These are phyloP conservation scores for Phytophthora brassicae DNA, from an alignment of 352 stramenopile species.

Conservation along the genomic window DNA sequence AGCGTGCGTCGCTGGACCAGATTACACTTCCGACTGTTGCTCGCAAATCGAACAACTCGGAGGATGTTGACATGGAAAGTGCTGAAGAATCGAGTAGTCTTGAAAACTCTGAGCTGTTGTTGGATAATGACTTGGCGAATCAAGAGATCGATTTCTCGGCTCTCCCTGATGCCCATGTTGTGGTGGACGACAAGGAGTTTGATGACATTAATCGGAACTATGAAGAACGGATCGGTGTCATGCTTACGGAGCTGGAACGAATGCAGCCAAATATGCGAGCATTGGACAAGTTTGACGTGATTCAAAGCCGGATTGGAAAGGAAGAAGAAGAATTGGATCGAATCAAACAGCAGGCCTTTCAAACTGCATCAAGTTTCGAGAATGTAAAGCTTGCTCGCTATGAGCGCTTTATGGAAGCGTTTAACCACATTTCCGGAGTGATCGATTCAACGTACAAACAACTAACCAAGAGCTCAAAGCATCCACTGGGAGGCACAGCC, in stretches of 20 bases:
- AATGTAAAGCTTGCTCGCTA: constrained; percentile 70
- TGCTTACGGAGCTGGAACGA: constrained; percentile 87
- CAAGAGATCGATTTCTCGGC: constrained; percentile 90
- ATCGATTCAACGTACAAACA: constrained; percentile 97
- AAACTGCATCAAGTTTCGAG: constrained; percentile 71
- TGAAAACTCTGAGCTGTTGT: constrained; percentile 46
- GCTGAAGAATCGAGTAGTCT: constrained; percentile 17
- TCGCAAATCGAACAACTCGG: constrained; percentile 26
- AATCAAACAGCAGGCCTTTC: constrained; percentile 67
- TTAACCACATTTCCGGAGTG: constrained; percentile 91
- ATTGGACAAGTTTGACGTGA: constrained; percentile 86
- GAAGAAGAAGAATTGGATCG: constrained; percentile 81
- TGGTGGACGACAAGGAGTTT: constrained; percentile 85
- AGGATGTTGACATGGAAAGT: constrained; percentile 71
- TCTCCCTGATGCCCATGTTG: constrained; percentile 71
- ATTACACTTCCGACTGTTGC: constrained; percentile 83
- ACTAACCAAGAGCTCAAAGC: constrained; percentile 97
- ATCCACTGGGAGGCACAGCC: constrained; percentile 90
- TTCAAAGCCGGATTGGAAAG: constrained; percentile 73
- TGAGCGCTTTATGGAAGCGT: constrained; percentile 93
- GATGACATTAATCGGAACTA: constrained; percentile 77
- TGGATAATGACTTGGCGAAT: constrained; percentile 48
- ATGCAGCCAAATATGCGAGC: constrained; percentile 98
- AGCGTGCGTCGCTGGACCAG: constrained; percentile 94
- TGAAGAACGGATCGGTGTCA: constrained; percentile 61